Base-by-base conservation (phyloP, 805 yeast genomes). In the Yarrowia sp. region DNA sequence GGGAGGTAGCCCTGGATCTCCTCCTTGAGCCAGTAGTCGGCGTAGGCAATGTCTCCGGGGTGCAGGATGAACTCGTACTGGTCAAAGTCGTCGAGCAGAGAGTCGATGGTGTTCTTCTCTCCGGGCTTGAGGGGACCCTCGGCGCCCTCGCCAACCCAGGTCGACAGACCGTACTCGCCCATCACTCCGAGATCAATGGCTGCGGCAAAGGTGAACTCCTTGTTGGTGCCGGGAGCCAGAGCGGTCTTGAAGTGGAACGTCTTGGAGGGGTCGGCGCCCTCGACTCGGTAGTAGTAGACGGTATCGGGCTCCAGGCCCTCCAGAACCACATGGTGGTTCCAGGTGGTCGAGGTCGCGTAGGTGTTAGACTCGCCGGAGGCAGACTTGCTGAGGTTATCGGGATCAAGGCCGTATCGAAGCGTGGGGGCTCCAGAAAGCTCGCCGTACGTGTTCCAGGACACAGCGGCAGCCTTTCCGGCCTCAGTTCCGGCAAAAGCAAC, bases 31-130 rank as follows among this genome's bases (percentile, higher is more conserved):
- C 72, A 71, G 29, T 68, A 59, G 63, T 71, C 74, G 12, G 74
- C 71, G 49, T 71, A 71, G 21, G 70, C 72, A 51, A 71, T 58
- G 61, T 71, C 74, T 36, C 74, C 74, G 9, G 68, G 67, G 53
- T 69, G 71, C 65, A 69, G 66, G 19, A 66, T 47, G 55, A 68
- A 68, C 31, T 66, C 69, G 61, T 64, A 68, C 14, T 66, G 62
- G 62, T 68, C 68, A 12, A 56, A 22, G 36, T 39, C 35, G 18
- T 59, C 62, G 16, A 24, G 35, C 31, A 68, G 63, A 12, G 70
- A 65, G 46, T 65, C 68, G 24, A 68, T 60, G 22, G 70, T 68
- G 38, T 60, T 63, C 24, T 38, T 25, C 46, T 51, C 46, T 29
- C 46, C 65, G 58, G 18, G 47, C 53, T 33, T 53, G 33, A 31